These are phyloP conservation scores for Botrytis paeoniae DNA, from an alignment of 2,329 filamentous ascomycete species.

Conservation along the genomic window DNA sequence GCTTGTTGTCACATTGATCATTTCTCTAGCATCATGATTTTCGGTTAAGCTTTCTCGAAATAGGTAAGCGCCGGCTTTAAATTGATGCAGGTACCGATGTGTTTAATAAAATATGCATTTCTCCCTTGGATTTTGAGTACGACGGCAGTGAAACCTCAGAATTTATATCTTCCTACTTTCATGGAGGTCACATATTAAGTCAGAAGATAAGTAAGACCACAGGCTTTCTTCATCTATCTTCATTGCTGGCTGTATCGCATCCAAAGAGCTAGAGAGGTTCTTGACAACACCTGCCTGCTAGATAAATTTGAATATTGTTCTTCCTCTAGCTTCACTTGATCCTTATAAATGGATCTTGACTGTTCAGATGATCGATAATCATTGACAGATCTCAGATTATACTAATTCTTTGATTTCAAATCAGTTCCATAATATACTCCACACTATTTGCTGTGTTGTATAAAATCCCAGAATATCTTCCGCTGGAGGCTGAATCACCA, in stretches of 20 bases:
- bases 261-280: neutral
- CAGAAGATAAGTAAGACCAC: neutral
- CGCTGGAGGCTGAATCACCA: neutral
- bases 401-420: neutral
- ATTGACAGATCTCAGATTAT: neutral
- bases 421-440: neutral
- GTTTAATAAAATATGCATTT: conserved; percentile 19
- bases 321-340: neutral
- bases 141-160: neutral
- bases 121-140: neutral
- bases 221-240: neutral
- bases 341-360: neutral
- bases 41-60: conserved; percentile 17
- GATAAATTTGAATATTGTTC: neutral
- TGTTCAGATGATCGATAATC: neutral
- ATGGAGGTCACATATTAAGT: neutral
- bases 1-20: conserved; percentile 18
- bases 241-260: neutral
- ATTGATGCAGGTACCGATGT: conserved; percentile 21
- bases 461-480: neutral
- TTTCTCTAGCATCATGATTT: conserved; percentile 8
- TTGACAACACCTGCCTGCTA: neutral
- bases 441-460: neutral
- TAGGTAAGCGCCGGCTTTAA: conserved; percentile 12
- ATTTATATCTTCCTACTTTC: neutral